A percentile compares a stretch with the other conserved stretches of the same genome.
phyloP scores from a whole-genome alignment of 1,284 basidiomycete species.

The Cerrena zonata region DNA sequence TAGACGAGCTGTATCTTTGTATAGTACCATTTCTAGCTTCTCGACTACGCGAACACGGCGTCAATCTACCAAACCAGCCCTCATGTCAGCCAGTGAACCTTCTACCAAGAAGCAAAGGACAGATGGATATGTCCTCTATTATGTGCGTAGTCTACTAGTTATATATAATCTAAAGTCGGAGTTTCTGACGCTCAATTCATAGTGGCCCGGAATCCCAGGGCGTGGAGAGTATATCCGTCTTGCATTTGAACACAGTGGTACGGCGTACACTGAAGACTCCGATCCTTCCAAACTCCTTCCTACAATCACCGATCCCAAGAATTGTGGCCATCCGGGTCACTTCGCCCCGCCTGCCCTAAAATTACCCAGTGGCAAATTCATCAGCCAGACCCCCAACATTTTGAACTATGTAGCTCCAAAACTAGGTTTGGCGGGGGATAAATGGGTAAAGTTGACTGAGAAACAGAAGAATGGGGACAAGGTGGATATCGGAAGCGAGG shows the following conservation, averaged over 20 bases:
- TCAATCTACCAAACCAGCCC: too few relatives aligned
- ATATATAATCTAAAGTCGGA: not conserved
- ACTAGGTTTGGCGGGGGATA: slow-evolving; percentile 31
- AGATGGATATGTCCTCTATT: slow-evolving; percentile 28
- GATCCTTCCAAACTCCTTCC: slow-evolving; percentile 14
- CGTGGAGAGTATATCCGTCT: slow-evolving; percentile 44
- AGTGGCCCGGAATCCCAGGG: slow-evolving; percentile 38
- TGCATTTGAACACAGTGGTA: slow-evolving; percentile 37
- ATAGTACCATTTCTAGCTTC: too few relatives aligned
- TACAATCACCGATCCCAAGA: slow-evolving; percentile 15
- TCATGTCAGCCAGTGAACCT: not conserved
- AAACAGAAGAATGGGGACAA: slow-evolving; percentile 9
- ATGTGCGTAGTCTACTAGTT: slow-evolving; percentile 19
- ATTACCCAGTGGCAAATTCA: slow-evolving; percentile 25
- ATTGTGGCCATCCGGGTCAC: slow-evolving; percentile 26
- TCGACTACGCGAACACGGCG: too few relatives aligned
- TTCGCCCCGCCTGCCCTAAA: slow-evolving; percentile 36
- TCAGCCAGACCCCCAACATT: slow-evolving; percentile 39
- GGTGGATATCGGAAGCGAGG: slow-evolving; percentile 11
- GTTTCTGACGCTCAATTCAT: not conserved
- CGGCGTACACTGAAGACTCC: slow-evolving; percentile 32
- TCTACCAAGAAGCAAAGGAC: slow-evolving; percentile 23
- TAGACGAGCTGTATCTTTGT: too few relatives aligned
- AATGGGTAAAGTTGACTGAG: slow-evolving; percentile 15
- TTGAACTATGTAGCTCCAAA: slow-evolving; percentile 38